A percentile compares a stretch with the other conserved stretches of the same genome.
Conservation (phyloP, 2,329 filamentous ascomycete genomes). For the Fusarium albidum region DNA sequence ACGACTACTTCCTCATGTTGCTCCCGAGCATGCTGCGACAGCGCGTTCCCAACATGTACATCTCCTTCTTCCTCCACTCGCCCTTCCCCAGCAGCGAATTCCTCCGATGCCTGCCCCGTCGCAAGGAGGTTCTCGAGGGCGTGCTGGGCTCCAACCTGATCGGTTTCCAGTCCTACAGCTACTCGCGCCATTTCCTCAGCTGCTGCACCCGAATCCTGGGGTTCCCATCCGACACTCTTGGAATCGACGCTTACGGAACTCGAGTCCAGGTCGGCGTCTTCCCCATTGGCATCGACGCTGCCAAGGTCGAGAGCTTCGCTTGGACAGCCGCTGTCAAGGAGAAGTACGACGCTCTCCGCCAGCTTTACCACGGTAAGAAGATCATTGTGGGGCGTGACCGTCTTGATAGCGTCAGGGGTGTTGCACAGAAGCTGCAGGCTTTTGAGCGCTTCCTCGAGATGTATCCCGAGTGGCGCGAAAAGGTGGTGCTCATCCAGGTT, state of each 20-base stretch:
- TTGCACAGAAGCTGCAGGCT: slow-evolving; percentile 94
- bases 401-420: slow-evolving; percentile 90
- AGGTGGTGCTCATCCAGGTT: slow-evolving; percentile 93
- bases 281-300: slow-evolving; percentile 93
- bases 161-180: slow-evolving; percentile 95
- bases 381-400: slow-evolving; percentile 94
- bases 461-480: slow-evolving; percentile 90
- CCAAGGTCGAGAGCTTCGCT: slow-evolving; percentile 76
- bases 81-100: slow-evolving; percentile 98
- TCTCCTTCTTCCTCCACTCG: slow-evolving; percentile 92
- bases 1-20: slow-evolving; percentile 93
- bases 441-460: slow-evolving; percentile 92
- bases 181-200: slow-evolving; percentile 92
- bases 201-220: slow-evolving; percentile 91
- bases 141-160: slow-evolving; percentile 92
- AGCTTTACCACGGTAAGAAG: slow-evolving; percentile 87
- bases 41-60: slow-evolving; percentile 86
- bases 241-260: slow-evolving; percentile 87
- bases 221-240: slow-evolving; percentile 85
- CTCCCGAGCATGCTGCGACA: slow-evolving; percentile 90
- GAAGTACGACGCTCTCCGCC: slow-evolving; percentile 75
- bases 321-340: slow-evolving; percentile 76
- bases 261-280: slow-evolving; percentile 93
- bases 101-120: slow-evolving; percentile 83
- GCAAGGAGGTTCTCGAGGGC: slow-evolving; percentile 90